Conservation (phyloP, 805 yeast genomes). For the Zygotorulaspora florentina region DNA sequence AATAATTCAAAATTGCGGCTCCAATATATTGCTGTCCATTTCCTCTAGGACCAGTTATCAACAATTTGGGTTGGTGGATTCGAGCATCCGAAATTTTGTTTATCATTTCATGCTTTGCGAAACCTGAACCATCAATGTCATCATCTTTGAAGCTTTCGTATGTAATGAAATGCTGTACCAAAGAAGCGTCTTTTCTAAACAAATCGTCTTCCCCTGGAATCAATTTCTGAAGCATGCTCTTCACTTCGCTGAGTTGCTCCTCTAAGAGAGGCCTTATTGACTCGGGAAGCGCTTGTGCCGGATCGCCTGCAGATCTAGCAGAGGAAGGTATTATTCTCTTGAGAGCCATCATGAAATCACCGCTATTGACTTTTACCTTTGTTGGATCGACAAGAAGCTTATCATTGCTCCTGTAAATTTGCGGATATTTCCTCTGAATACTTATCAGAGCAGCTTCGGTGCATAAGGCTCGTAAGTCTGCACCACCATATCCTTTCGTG, state of each 20-base stretch:
- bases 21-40: slow-evolving; percentile 85
- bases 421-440: slow-evolving; percentile 90
- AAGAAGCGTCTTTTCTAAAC: slow-evolving; percentile 22
- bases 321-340: slow-evolving; percentile 90
- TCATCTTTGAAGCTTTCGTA: slow-evolving; percentile 30
- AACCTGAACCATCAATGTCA: slow-evolving; percentile 49
- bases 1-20: slow-evolving; percentile 69
- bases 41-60: slow-evolving; percentile 70
- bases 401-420: slow-evolving; percentile 72
- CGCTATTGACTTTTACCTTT: slow-evolving; percentile 65
- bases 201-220: slow-evolving; percentile 47
- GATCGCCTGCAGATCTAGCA: slow-evolving; percentile 72
- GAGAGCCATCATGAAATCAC: slow-evolving; percentile 81
- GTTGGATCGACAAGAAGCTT: slow-evolving; percentile 71
- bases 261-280: slow-evolving; percentile 60
- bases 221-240: slow-evolving; percentile 47
- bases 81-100: slow-evolving; percentile 52
- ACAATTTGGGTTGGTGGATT: slow-evolving; percentile 74
- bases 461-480: slow-evolving; percentile 88
- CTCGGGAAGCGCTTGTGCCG: slow-evolving; percentile 76
- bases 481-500: slow-evolving; percentile 98
- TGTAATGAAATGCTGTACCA: slow-evolving; percentile 34
- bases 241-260: slow-evolving; percentile 45
- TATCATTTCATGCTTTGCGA: slow-evolving; percentile 60
- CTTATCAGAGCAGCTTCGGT: slow-evolving; percentile 93